A percentile compares a stretch with the other conserved stretches of the same genome.
phyloP scores from a whole-genome alignment of 139 green algal species.

The Chlorella sp. region DNA sequence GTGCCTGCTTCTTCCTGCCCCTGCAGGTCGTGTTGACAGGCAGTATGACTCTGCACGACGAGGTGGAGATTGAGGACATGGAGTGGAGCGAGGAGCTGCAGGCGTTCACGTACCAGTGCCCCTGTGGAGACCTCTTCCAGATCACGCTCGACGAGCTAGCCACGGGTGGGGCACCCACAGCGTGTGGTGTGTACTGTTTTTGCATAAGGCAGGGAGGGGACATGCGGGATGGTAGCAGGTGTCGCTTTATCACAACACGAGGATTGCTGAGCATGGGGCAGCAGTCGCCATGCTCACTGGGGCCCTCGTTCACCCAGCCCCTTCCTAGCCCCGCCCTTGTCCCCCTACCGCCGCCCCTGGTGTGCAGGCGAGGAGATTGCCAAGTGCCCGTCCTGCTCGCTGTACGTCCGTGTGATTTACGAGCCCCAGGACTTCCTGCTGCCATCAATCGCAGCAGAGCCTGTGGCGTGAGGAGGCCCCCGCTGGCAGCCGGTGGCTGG shows the following conservation, averaged over 20 bases:
- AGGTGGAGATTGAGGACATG: slow-evolving; percentile 97
- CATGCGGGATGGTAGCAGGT: no score
- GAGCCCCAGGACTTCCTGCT: slow-evolving; percentile 63
- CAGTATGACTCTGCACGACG: slow-evolving; percentile 52
- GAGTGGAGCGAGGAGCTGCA: slow-evolving; percentile 90
- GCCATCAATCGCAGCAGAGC: background rate
- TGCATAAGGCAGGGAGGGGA: no score
- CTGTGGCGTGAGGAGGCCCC: background rate
- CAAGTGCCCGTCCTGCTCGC: slow-evolving; percentile 92
- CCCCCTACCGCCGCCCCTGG: slow-evolving; percentile 31
- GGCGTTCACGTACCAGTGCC: slow-evolving; percentile 93
- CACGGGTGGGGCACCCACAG: slow-evolving; percentile 24
- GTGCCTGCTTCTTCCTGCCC: no score
- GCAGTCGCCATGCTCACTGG: background rate
- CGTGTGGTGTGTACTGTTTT: no score
- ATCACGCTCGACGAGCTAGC: slow-evolving; percentile 83
- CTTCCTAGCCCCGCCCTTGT: no score
- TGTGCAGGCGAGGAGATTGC: slow-evolving; percentile 92
- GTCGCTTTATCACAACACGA: background rate
- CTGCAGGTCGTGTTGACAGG: background rate
- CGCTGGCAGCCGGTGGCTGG: background rate
- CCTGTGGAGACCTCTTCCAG: slow-evolving; percentile 97
- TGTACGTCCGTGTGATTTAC: slow-evolving; percentile 97
- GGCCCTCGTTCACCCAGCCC: background rate
- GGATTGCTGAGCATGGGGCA: background rate